Conservation (phyloP, 164 flowering plant genomes). For the Euptelea pleiosperma region DNA sequence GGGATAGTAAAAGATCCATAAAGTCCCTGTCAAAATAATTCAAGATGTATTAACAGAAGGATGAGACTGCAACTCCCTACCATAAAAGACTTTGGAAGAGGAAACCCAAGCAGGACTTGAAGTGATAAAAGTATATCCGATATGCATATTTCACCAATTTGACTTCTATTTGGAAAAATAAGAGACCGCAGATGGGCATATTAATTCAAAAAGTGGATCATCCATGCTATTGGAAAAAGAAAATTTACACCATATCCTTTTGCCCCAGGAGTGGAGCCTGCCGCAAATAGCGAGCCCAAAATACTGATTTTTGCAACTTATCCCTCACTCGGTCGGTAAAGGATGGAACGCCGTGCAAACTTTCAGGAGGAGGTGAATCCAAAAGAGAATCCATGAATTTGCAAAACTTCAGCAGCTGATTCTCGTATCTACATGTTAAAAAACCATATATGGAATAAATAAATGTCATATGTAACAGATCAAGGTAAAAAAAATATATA, state of each 20-base stretch:
- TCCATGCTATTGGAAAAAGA: constrained; percentile 1
- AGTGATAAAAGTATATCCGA: not conserved
- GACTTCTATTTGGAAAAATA: not conserved
- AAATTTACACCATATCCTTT: constrained; percentile 73
- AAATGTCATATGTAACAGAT: not conserved
- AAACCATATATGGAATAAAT: constrained; percentile 1
- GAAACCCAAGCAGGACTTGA: not conserved
- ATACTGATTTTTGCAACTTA: constrained; percentile 55
- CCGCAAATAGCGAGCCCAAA: constrained; percentile 64
- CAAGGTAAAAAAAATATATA: too few relatives aligned
- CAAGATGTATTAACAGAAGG: constrained; percentile 6
- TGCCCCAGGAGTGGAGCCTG: constrained; percentile 65
- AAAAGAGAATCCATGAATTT: constrained; percentile 76
- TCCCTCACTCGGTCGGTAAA: constrained; percentile 44
- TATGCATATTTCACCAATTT: not conserved
- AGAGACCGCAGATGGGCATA: not conserved
- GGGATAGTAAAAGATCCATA: constrained; percentile 86
- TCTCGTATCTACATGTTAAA: constrained; percentile 59
- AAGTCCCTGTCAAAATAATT: constrained; percentile 65
- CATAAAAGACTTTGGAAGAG: not conserved
- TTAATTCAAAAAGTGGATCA: not conserved
- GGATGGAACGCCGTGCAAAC: constrained; percentile 39
- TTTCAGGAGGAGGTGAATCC: constrained; percentile 91
- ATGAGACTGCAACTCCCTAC: not conserved
- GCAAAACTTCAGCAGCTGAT: constrained; percentile 70